Evolutionary conservation across 179 eudicot species (phyloP), one percentile per base, ranked within the genome.

Genomic region (Gypsophila paniculata): DNA sequence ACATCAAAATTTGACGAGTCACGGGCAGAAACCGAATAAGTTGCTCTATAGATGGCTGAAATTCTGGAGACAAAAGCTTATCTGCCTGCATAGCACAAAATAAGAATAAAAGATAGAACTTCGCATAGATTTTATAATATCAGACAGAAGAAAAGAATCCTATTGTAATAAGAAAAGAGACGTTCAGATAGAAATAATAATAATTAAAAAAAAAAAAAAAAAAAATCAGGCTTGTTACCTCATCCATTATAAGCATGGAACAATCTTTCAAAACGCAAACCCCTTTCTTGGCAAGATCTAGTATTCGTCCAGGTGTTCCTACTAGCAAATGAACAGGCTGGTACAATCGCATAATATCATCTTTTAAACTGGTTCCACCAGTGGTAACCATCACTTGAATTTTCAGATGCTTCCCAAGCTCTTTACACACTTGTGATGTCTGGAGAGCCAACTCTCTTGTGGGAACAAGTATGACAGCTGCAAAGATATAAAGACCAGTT

Each of bases 391-490:
- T 90, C 71, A 93, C 95, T 75, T 91, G 84, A 78, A 93, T 86
- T 70, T 90, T 77, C 55, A 93, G 75, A 70, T 93, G 89, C 82
- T 93, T 93, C 70, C 96, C 98, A 65, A 93, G 88, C 81, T 93
- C 98, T 84, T 93, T 93, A 80, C 96, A 93, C 36, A 93, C 98
- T 79, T 93, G 98, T 66, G 98, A 89, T n/a, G 98, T 93, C 78
- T 90, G 98, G 57, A 93, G 88, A 75, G 98, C 98, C 89, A 93
- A 86, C 71, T 93, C 98, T 83, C 98, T 78, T 9, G 98, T 90
- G 14, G 95, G 96, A 75, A 90, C 96, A 71, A 93, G 92, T 74
- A 90, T 90, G 74, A 90, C 89, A 79, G 75, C 98, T 90, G 90
- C 84, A 75, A 11, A 44, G 13, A 59, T 39, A 46, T 15, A 26